Evolutionary conservation across 2,329 filamentous ascomycete genomes (phyloP).

Genomic region (Rhynchosporium agropyri): DNA sequence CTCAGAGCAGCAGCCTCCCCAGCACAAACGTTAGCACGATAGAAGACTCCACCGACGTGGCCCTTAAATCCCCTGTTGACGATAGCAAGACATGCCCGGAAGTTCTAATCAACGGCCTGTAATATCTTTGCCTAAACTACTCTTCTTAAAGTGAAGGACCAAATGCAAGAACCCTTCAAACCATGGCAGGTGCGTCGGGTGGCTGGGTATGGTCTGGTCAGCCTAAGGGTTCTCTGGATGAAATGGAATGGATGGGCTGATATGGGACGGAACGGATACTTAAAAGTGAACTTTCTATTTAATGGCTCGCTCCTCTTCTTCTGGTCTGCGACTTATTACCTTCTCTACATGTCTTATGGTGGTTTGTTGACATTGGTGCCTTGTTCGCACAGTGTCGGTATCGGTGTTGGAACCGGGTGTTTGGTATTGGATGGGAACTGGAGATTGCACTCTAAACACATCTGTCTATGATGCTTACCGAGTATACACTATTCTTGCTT

Average conservation of each 20-base stretch:
- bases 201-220: conserved; percentile 12
- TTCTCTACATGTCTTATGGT: conserved; percentile 27
- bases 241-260: conserved; percentile 12
- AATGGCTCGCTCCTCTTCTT: conserved; percentile 27
- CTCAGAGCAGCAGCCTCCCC: conserved; percentile 65
- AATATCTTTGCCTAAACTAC: conserved; percentile 10
- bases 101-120: conserved; percentile 38
- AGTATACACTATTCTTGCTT: not conserved
- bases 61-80: conserved; percentile 27
- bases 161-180: conserved; percentile 21
- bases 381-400: too few species aligned
- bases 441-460: not conserved
- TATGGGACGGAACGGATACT: conserved; percentile 15
- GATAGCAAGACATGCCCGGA: conserved; percentile 34
- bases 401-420: too few species aligned
- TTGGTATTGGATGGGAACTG: conserved; percentile 3
- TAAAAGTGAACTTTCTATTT: conserved; percentile 32
- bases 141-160: conserved; percentile 17
- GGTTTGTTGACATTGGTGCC: conserved; percentile 10
- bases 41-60: conserved; percentile 36
- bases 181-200: conserved; percentile 31
- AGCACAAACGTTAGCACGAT: conserved; percentile 61
- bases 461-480: not conserved
- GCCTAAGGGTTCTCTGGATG: conserved; percentile 6
- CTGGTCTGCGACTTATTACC: conserved; percentile 24